Percentiles rank a stretch among this genome's conserved stretches.
phyloP scores from a whole-genome alignment of 345 rosid genomes.

The Aegle marmelos region DNA sequence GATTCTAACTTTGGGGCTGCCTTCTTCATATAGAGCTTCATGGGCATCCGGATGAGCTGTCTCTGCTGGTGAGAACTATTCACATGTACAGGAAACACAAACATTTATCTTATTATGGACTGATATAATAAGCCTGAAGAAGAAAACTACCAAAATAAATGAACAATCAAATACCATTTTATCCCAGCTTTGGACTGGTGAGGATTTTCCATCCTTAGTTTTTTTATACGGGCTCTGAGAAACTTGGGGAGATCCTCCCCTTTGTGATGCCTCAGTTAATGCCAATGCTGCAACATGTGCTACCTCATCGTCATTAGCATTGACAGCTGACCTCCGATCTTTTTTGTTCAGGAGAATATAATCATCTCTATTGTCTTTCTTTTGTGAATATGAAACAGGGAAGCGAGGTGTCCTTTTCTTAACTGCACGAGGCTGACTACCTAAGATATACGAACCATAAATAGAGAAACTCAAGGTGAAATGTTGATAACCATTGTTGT shows the following conservation, averaged over 20 bases:
- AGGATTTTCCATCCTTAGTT: constrained; percentile 39
- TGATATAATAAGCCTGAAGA: constrained; percentile 2
- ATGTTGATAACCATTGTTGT: background rate
- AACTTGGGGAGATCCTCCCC: constrained; percentile 63
- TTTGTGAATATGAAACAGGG: constrained; percentile 56
- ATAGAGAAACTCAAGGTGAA: constrained; percentile 7
- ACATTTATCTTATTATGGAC: background rate
- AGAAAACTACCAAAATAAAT: background rate
- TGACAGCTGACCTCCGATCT: constrained; percentile 46
- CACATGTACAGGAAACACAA: constrained; percentile 16
- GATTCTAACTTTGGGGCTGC: constrained; percentile 40
- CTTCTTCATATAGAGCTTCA: constrained; percentile 38
- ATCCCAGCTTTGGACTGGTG: constrained; percentile 63
- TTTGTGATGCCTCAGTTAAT: constrained; percentile 61
- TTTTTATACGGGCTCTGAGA: constrained; percentile 42
- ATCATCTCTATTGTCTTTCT: constrained; percentile 50
- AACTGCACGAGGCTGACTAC: constrained; percentile 70
- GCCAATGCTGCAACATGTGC: constrained; percentile 70
- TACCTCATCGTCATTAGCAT: constrained; percentile 56
- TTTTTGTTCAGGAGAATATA: constrained; percentile 40
- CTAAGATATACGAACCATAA: constrained; percentile 38
- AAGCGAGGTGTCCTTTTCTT: constrained; percentile 97
- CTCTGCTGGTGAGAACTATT: constrained; percentile 42
- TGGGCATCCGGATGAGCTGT: constrained; percentile 37
- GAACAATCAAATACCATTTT: constrained; percentile 49